These are phyloP conservation scores for Penicillium chermesinum DNA, from an alignment of 495 filamentous ascomycete species.

Conservation along the genomic window DNA sequence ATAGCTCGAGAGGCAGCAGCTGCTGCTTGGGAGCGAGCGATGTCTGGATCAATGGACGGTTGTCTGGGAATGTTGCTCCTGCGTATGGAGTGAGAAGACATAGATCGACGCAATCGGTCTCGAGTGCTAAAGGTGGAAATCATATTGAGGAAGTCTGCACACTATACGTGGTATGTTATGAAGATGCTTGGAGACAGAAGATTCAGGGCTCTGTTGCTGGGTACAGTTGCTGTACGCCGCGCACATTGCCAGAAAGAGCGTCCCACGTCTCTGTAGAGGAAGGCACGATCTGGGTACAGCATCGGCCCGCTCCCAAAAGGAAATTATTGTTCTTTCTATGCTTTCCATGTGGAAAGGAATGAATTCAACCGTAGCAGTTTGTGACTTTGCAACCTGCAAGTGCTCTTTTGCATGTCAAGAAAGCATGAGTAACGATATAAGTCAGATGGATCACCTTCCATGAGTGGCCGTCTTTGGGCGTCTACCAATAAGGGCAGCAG, in stretches of 20 bases:
- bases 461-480: no score
- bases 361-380: no score
- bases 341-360: no score
- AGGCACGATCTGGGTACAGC: not conserved
- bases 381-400: no score
- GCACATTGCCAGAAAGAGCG: not conserved
- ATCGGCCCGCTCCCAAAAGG: no score
- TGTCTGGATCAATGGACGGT: conserved; percentile 47
- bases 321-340: no score
- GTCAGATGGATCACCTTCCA: no score
- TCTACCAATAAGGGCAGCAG: no score
- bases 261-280: not conserved
- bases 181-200: conserved; percentile 3
- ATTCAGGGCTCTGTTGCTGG: no score
- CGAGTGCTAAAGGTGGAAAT: conserved; percentile 30
- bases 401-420: no score
- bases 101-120: conserved; percentile 51
- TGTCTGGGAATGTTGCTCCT: conserved; percentile 22
- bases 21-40: conserved; percentile 58
- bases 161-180: conserved; percentile 12
- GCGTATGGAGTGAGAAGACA: conserved; percentile 58
- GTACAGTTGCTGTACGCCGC: no score
- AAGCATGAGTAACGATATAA: no score
- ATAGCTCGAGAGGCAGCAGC: conserved; percentile 66
- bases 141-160: conserved; percentile 25